phyloP scores from a whole-genome alignment of 2,329 filamentous ascomycete species.

The Claviceps capensis region DNA sequence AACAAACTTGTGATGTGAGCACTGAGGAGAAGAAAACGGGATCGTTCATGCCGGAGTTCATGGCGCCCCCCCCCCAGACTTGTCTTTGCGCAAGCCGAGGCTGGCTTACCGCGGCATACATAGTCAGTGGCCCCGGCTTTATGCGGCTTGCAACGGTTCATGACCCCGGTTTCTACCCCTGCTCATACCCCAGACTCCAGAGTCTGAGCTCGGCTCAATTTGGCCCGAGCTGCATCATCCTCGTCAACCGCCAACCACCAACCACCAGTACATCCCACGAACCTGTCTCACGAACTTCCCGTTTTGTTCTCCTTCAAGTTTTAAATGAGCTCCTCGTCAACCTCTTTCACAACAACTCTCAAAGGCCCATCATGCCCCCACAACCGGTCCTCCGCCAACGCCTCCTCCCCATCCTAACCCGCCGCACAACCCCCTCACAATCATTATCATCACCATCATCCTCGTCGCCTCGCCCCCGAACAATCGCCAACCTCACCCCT shows the following conservation, averaged over 20 bases:
- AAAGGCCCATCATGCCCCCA: conserved; percentile 28
- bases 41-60: no score
- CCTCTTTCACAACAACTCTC: not conserved
- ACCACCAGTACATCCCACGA: not conserved
- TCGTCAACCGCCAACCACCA: not conserved
- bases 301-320: no score
- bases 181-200: not conserved
- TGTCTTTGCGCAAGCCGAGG: not conserved
- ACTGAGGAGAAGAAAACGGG: not conserved
- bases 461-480: conserved; percentile 14
- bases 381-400: conserved; percentile 25
- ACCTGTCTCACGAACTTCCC: not conserved
- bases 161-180: conserved; percentile 3
- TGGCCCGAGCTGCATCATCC: no score
- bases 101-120: not conserved
- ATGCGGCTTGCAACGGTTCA: conserved; percentile 30
- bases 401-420: conserved; percentile 10
- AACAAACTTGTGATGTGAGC: not conserved
- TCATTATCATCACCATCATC: conserved; percentile 10
- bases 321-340: no score
- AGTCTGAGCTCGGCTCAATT: not conserved
- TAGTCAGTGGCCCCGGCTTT: conserved; percentile 17
- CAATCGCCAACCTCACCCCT: conserved; percentile 64
- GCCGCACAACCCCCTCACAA: not conserved
- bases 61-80: no score